phyloP scores from a whole-genome alignment of 192 early-diverging fungal species.

The Geosiphon pyriformis region DNA sequence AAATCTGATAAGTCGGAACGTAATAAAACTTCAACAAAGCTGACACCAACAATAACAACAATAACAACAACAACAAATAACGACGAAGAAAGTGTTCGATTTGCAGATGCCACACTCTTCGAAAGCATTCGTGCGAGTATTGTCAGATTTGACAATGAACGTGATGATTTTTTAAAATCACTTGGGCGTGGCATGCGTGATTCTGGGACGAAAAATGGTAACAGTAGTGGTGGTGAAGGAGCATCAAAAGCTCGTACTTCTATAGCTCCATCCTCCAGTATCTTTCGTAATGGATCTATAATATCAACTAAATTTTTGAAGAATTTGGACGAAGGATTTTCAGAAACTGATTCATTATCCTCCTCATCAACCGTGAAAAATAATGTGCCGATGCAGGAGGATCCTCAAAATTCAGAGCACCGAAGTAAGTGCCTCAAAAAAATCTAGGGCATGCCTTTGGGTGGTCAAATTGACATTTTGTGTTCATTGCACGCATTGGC shows the following conservation, averaged over 20 bases:
- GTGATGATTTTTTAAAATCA: constrained; percentile 16
- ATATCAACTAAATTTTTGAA: not conserved
- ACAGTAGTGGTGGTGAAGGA: not conserved
- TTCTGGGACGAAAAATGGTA: not conserved
- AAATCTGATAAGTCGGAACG: not conserved
- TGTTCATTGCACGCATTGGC: too few relatives aligned
- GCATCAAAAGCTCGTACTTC: not conserved
- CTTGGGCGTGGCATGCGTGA: not conserved
- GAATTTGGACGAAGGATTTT: not conserved
- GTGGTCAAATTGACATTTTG: too few relatives aligned
- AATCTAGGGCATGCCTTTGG: too few relatives aligned
- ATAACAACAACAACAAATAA: not conserved
- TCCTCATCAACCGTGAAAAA: not conserved
- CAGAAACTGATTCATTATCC: not conserved
- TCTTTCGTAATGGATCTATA: not conserved
- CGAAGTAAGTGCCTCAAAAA: not conserved
- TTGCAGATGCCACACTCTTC: not conserved
- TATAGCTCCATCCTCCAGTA: not conserved
- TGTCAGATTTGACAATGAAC: constrained; percentile 7
- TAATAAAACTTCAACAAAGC: not conserved
- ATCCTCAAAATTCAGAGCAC: not conserved
- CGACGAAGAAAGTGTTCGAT: not conserved
- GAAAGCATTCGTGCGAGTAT: constrained; percentile 7
- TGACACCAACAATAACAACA: not conserved
- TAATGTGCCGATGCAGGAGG: not conserved